Base-by-base conservation (phyloP, 202 grass and related monocot species). In the Panicum virgatum region DNA sequence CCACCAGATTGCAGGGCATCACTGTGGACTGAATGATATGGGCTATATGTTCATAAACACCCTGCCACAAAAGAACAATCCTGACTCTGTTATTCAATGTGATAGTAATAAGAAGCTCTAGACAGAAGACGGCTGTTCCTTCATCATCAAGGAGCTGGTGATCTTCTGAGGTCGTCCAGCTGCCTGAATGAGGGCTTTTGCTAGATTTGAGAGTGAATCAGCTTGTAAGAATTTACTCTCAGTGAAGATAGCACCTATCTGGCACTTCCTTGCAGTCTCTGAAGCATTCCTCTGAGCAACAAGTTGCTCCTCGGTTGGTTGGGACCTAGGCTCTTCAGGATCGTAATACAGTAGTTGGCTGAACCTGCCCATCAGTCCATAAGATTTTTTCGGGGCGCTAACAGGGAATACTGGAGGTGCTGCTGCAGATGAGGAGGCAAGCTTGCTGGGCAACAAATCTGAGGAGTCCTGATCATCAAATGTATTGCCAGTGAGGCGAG, bases 201-300 rank as follows among this genome's bases (percentile, higher is more conserved):
- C 91, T 19, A 99, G 79, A 82, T 99, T 70, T 75, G 81, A 90
- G 51, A 99, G 78, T 1, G 96, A 99, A 34, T 99, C 93, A 76
- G 91, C 93, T 79, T 92, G 96, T 83, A 99, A 83, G 69, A 99
- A 99, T 76, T 99, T 99, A 78, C 96, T 99, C 58, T 99, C 93
- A 1, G 87, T 84, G 63, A 99, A 99, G 81, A 99, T 99, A 43
- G 56, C 92, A 48, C 89, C 83, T 88, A 96, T 86, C 80, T 90
- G 91, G 47, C 96, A 96, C 64, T 96, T 99, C 81, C 86, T 92
- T 66, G 92, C 84, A 18, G 93, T 94, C 82, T 96, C 83, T 30
- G 79, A 85, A 83, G 96, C 89, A 82, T 89, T 85, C 68, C 72
- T 87, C 72, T 76, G 96, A 77, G 96, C 93, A 83, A 78, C 87